Percentiles rank a stretch among this genome's conserved stretches.
Evolutionary conservation across 2,329 filamentous ascomycete genomes (phyloP).

Genomic region (Exophiala sp.): DNA sequence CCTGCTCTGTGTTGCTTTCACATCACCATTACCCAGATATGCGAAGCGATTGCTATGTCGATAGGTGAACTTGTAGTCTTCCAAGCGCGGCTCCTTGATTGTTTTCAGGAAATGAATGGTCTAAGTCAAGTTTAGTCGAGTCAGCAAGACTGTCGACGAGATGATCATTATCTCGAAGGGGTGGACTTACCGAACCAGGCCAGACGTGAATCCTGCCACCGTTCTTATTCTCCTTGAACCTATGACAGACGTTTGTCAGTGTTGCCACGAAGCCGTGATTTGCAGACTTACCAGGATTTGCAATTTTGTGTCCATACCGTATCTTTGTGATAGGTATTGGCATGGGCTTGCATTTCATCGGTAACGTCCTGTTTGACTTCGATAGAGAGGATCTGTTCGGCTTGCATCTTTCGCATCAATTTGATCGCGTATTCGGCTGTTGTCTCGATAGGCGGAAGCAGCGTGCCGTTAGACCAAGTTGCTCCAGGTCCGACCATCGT

Average conservation of each 20-base stretch:
- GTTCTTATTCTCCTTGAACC: constrained; percentile 35
- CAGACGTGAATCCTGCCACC: constrained; percentile 34
- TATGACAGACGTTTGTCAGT: constrained; percentile 28
- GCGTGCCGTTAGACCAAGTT: constrained; percentile 45
- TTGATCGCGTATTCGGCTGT: constrained; percentile 35
- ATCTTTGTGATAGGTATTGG: constrained; percentile 35
- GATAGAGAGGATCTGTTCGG: constrained; percentile 36
- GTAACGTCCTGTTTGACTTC: constrained; percentile 22
- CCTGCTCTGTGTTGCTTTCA: constrained; percentile 33
- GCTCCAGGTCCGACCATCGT: constrained; percentile 24
- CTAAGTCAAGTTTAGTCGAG: constrained; percentile 13
- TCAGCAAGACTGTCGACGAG: not conserved
- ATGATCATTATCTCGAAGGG: not conserved
- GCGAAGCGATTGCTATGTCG: constrained; percentile 39
- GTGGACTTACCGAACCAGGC: constrained; percentile 31
- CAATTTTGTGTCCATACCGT: constrained; percentile 37
- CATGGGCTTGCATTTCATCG: constrained; percentile 28
- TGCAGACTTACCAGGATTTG: too few relatives aligned
- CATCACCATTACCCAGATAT: constrained; percentile 42
- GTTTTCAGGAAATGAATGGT: constrained; percentile 32
- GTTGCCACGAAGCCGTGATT: too few relatives aligned
- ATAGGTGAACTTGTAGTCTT: constrained; percentile 35
- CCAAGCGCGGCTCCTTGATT: constrained; percentile 36
- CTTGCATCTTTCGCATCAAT: constrained; percentile 36
- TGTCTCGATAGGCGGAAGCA: constrained; percentile 37